Conservation (phyloP, 2,329 filamentous ascomycete species). For the Aspergillus sp. region DNA sequence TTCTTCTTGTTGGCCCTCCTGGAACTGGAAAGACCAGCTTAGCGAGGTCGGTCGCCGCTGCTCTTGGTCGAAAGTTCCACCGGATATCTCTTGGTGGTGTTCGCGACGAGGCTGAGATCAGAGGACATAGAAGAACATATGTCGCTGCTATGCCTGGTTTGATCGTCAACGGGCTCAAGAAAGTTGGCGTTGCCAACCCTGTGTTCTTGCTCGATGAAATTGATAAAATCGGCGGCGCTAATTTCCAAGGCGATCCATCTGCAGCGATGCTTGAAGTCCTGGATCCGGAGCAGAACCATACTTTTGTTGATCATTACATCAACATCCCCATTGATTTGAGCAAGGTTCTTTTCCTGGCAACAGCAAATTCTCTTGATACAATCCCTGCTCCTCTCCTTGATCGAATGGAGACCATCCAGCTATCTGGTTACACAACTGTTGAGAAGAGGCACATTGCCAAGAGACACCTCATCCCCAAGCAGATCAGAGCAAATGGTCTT, state of each 20-base stretch:
- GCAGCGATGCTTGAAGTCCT: constrained; percentile 98
- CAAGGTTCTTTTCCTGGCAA: constrained; percentile 96
- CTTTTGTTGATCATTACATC: constrained; percentile 94
- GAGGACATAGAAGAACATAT: constrained; percentile 91
- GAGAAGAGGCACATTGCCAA: constrained; percentile 95
- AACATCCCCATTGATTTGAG: constrained; percentile 93
- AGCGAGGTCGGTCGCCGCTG: constrained; percentile 87
- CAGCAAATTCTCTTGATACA: constrained; percentile 90
- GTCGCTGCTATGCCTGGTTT: constrained; percentile 98
- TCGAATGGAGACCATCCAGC: constrained; percentile 92
- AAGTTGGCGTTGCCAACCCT: constrained; percentile 92
- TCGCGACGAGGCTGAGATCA: constrained; percentile 92
- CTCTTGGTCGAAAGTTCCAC: constrained; percentile 92
- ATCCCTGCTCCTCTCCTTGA: constrained; percentile 93
- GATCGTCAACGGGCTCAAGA: constrained; percentile 89
- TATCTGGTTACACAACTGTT: constrained; percentile 93
- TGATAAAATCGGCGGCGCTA: constrained; percentile 89
- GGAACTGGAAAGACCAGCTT: constrained; percentile 96
- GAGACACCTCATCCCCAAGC: constrained; percentile 93
- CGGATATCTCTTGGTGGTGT: constrained; percentile 95
- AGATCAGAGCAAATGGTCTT: constrained; percentile 87
- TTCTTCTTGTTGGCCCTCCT: constrained; percentile 88
- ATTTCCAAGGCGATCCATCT: constrained; percentile 91
- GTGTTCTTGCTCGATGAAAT: constrained; percentile 97
- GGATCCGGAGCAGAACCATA: constrained; percentile 94